Evolutionary conservation across 2,329 filamentous ascomycete genomes (phyloP).

Genomic region (Hortaea werneckii): DNA sequence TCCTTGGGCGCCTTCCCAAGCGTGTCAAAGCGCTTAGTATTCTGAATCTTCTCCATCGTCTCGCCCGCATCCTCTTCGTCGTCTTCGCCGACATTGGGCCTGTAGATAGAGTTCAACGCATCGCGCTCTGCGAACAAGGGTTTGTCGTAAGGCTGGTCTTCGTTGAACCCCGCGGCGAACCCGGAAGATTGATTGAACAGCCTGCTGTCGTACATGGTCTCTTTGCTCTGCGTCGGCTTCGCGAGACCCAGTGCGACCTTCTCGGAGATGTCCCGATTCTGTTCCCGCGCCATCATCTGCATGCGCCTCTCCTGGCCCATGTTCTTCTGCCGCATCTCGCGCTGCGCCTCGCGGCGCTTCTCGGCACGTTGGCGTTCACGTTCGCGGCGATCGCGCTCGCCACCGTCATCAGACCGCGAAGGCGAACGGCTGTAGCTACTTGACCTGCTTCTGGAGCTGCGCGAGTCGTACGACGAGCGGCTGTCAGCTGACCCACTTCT

Average conservation of each 20-base stretch:
- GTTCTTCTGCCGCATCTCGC: slow-evolving; percentile 81
- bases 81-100: slow-evolving; percentile 60
- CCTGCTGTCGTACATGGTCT: slow-evolving; percentile 94
- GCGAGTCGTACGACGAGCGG: slow-evolving; percentile 14
- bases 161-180: slow-evolving; percentile 82
- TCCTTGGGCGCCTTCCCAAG: slow-evolving; percentile 65
- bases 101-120: slow-evolving; percentile 87
- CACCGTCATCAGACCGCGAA: slow-evolving; percentile 42
- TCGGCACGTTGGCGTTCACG: slow-evolving; percentile 71
- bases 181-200: slow-evolving; percentile 91
- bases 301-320: slow-evolving; percentile 91
- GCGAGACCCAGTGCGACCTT: slow-evolving; percentile 91
- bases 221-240: slow-evolving; percentile 83
- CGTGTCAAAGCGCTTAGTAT: slow-evolving; percentile 76
- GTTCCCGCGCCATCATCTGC: slow-evolving; percentile 87
- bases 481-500: slow-evolving; percentile 13
- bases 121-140: slow-evolving; percentile 93
- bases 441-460: slow-evolving; percentile 17
- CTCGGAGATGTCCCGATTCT: slow-evolving; percentile 93
- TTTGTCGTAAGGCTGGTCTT: slow-evolving; percentile 96
- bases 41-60: slow-evolving; percentile 77
- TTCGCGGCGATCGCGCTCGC: slow-evolving; percentile 45
- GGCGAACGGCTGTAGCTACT: slow-evolving; percentile 20
- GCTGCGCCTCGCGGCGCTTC: slow-evolving; percentile 69
- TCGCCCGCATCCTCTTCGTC: slow-evolving; percentile 72